Evolutionary conservation across 768 basidiomycete species (phyloP).

Genomic region (Rhodocollybia butyracea): DNA sequence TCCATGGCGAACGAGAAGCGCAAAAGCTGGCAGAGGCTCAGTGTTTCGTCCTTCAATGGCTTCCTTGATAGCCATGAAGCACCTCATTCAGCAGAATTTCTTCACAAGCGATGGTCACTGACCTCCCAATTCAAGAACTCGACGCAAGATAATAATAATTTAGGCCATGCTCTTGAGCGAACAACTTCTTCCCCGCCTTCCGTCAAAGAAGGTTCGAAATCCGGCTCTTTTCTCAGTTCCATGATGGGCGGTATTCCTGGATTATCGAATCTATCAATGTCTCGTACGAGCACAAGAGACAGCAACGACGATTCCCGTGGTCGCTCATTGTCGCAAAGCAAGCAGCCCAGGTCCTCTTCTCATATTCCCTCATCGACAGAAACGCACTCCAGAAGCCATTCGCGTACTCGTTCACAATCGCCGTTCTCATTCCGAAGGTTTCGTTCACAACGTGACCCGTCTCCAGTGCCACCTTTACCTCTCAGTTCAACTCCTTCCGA

Average conservation of each 20-base stretch:
- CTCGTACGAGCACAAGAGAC: slow-evolving; percentile 47
- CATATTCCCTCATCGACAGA: slow-evolving; percentile 35
- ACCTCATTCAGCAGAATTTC: background rate
- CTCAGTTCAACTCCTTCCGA: slow-evolving; percentile 61
- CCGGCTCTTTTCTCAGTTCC: slow-evolving; percentile 59
- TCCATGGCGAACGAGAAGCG: slow-evolving; percentile 1
- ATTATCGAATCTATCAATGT: slow-evolving; percentile 60
- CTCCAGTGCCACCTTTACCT: slow-evolving; percentile 49
- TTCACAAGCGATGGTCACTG: slow-evolving; percentile 4
- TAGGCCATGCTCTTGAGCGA: slow-evolving; percentile 44
- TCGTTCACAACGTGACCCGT: slow-evolving; percentile 55
- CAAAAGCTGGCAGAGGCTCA: slow-evolving; percentile 2
- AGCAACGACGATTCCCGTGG: slow-evolving; percentile 49
- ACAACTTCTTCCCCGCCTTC: slow-evolving; percentile 30
- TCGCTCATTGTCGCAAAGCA: slow-evolving; percentile 43
- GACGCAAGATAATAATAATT: background rate
- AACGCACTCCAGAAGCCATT: slow-evolving; percentile 43
- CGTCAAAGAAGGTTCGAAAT: slow-evolving; percentile 23
- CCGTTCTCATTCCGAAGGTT: slow-evolving; percentile 68
- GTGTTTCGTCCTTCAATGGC: background rate
- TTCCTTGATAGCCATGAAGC: background rate
- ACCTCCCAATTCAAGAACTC: slow-evolving; percentile 1
- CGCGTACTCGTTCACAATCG: slow-evolving; percentile 72
- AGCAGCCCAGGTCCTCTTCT: slow-evolving; percentile 48
- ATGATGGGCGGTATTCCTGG: slow-evolving; percentile 56